These are phyloP conservation scores for Thielaviopsis euricoi DNA, from an alignment of 2,329 filamentous ascomycete species.

Conservation along the genomic window DNA sequence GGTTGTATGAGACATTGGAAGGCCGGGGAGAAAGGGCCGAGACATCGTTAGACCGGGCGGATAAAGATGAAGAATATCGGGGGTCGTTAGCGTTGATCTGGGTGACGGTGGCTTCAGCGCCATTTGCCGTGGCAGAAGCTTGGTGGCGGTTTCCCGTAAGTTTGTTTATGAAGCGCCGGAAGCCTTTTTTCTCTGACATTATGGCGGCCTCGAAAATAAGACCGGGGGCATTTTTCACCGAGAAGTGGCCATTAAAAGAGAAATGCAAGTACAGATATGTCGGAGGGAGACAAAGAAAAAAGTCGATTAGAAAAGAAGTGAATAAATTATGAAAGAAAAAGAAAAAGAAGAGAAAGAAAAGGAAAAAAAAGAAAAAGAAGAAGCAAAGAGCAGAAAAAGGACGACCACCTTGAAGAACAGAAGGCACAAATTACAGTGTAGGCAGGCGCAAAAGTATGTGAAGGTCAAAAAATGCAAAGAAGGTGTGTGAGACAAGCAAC, in stretches of 20 bases:
- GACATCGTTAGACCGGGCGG: background rate
- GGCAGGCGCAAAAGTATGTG: no score
- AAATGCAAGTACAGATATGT: background rate
- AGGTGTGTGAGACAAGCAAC: no score
- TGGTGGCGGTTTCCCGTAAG: background rate
- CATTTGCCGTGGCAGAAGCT: background rate
- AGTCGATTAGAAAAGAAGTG: background rate
- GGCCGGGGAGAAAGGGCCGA: background rate
- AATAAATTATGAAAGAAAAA: background rate
- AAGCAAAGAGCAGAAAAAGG: no score
- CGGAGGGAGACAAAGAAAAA: background rate
- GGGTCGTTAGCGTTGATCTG: background rate
- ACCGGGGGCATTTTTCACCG: background rate
- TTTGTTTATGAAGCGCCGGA: background rate
- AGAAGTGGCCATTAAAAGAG: background rate
- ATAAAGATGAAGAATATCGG: background rate
- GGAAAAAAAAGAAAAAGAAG: background rate
- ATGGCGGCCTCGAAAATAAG: background rate
- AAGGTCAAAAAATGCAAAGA: no score
- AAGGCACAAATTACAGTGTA: no score
- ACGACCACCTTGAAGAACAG: no score
- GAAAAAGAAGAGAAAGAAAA: background rate
- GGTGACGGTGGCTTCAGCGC: no score
- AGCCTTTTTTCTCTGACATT: slow-evolving; percentile 3
- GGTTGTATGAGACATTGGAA: background rate